Conservation (phyloP, 441 rosid genomes). For the Cnidoscolus chayamansa region DNA sequence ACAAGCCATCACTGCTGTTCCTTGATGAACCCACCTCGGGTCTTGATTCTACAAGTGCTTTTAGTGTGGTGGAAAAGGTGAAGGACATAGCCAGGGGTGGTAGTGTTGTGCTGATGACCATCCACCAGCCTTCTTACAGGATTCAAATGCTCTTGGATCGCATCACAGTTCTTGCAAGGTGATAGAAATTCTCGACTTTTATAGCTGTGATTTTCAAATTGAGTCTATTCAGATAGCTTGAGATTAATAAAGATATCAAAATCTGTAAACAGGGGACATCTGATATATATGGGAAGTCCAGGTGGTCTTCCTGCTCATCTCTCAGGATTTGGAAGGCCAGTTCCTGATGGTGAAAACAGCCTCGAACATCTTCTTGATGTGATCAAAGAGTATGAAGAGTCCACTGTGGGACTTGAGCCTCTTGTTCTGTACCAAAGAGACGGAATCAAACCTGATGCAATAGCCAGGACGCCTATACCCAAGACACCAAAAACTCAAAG, state of each 20-base stretch:
- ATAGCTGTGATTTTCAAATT: background rate
- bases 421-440: slow-evolving; percentile 54
- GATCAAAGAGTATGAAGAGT: slow-evolving; percentile 65
- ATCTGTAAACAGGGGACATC: slow-evolving; percentile 47
- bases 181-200: background rate
- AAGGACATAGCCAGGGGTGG: slow-evolving; percentile 70
- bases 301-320: slow-evolving; percentile 46
- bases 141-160: slow-evolving; percentile 69
- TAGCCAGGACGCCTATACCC: slow-evolving; percentile 40
- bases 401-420: slow-evolving; percentile 55
- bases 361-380: slow-evolving; percentile 73
- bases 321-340: slow-evolving; percentile 56
- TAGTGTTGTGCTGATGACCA: slow-evolving; percentile 77
- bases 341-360: slow-evolving; percentile 71
- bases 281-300: slow-evolving; percentile 62
- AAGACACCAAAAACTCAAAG: slow-evolving; percentile 41
- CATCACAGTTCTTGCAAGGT: slow-evolving; percentile 67
- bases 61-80: slow-evolving; percentile 73
- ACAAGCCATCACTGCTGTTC: slow-evolving; percentile 68
- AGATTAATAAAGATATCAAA: background rate
- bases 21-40: slow-evolving; percentile 91
- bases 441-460: slow-evolving; percentile 52
- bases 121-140: slow-evolving; percentile 81
- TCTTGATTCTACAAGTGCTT: slow-evolving; percentile 76
- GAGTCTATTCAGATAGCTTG: background rate